Percentiles rank a stretch among this genome's conserved stretches.
These are phyloP conservation scores for Neurospora sp. DNA, from an alignment of 495 filamentous ascomycete species.

Conservation along the genomic window DNA sequence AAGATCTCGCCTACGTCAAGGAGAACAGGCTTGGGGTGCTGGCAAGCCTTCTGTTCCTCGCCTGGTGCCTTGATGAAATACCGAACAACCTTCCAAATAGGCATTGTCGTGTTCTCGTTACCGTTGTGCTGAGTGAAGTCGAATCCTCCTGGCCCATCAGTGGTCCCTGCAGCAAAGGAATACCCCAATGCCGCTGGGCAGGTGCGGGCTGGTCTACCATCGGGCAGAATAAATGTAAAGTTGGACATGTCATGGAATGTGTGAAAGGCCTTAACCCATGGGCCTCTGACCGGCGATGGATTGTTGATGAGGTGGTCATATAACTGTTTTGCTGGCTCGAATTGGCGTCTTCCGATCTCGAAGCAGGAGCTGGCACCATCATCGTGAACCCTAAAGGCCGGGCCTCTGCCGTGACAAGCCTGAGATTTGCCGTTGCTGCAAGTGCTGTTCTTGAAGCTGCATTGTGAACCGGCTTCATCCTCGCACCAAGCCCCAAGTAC, in stretches of 20 bases:
- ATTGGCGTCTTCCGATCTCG: conserved; percentile 68
- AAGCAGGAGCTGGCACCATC: conserved; percentile 70
- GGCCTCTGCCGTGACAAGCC: conserved; percentile 76
- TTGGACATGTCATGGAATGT: conserved; percentile 65
- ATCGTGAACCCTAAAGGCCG: conserved; percentile 61
- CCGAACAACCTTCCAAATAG: conserved; percentile 72
- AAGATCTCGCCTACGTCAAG: conserved; percentile 78
- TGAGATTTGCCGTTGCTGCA: conserved; percentile 62
- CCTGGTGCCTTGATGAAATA: conserved; percentile 61
- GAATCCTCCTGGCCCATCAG: conserved; percentile 85
- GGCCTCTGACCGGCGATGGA: conserved; percentile 43
- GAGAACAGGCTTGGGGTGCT: conserved; percentile 77
- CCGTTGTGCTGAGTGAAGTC: conserved; percentile 87
- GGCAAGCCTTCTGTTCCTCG: conserved; percentile 64
- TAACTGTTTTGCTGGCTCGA: conserved; percentile 52
- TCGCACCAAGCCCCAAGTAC: conserved; percentile 77
- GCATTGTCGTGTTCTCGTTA: conserved; percentile 63
- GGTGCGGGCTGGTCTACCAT: conserved; percentile 60
- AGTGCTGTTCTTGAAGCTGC: conserved; percentile 67
- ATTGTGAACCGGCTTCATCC: conserved; percentile 59
- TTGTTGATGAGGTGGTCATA: conserved; percentile 45
- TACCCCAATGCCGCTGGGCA: conserved; percentile 92
- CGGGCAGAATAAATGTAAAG: conserved; percentile 63
- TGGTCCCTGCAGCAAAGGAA: conserved; percentile 89
- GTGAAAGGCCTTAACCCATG: conserved; percentile 61